Conservation (phyloP, 179 eudicot genomes). For the Beta macrorhiza region DNA sequence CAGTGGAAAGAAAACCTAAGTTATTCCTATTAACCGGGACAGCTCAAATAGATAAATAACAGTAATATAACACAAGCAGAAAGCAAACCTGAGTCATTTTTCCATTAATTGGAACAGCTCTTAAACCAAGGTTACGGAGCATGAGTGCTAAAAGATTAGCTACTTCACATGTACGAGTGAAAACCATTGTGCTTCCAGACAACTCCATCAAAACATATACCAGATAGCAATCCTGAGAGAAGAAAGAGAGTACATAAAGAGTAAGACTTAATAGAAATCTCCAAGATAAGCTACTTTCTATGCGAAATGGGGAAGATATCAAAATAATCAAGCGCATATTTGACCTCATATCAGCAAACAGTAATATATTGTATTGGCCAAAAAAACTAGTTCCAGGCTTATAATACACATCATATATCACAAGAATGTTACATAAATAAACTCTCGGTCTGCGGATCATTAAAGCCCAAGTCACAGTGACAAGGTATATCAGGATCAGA, state of each 20-base stretch:
- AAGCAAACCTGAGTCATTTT: conserved; percentile 70
- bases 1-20: background rate
- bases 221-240: conserved; percentile 71
- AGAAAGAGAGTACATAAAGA: background rate
- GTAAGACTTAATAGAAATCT: background rate
- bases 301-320: background rate
- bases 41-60: too few species aligned
- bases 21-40: too few species aligned
- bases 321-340: background rate
- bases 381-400: background rate
- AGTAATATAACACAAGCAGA: background rate
- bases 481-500: background rate
- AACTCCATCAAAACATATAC: conserved; percentile 69
- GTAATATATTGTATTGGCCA: background rate
- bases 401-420: background rate
- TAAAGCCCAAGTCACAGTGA: background rate
- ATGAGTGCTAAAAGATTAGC: conserved; percentile 64
- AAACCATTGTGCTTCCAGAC: conserved; percentile 78
- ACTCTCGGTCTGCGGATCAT: background rate
- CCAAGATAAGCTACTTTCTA: background rate
- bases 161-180: conserved; percentile 77
- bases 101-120: conserved; percentile 85
- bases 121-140: conserved; percentile 81
- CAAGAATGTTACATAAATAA: background rate
- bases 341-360: background rate